Base-by-base conservation (phyloP, 2,329 filamentous ascomycete species). In the Pseudocercospora crystallina region DNA sequence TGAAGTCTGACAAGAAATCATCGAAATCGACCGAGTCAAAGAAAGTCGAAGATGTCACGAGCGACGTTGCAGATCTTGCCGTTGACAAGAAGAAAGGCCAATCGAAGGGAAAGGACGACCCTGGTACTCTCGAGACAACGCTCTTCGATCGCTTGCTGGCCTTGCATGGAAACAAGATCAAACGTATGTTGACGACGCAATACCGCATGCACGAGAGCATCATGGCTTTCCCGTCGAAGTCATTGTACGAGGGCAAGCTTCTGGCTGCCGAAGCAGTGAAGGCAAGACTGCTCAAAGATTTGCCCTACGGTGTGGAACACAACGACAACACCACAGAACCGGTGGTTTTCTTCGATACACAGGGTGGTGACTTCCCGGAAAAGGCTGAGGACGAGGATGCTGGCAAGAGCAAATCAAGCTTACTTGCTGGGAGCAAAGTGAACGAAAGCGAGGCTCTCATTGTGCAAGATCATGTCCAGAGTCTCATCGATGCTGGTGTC, bases 171-270 rank as follows among this genome's bases (percentile, higher is more conserved):
- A 73, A 84, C 1, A 77, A 76, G 4, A 90, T 99, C 73, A 97
- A 97, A 74, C 80, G 88, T 44, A 96, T 97, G 89, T 81, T 99
- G 17, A 97, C 90, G 3, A 95, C 87, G 4, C 94, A 99, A 73
- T 99, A 99, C 70, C 90, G 94, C 33, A 99, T 99, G 94, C 90
- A 99, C 67, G 87, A 95, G 65, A 84, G 79, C 47, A 97, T 99
- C 63, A 97, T 97, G 91, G 80, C 83, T 5, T 99, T 96, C 64
- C 92, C 94, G 0, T 96, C 92, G 0, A 81, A 88, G 55, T 85
- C 92, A 66, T 78, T 97, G 9, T 99, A 99, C 72, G 89, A 89
- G 54, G 82, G 81, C 2, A 85, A 86, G 62, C 80, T 99, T 1
- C 74, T 91, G 2, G 92, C 94, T 0, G 90, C 87, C 1, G 88